A percentile compares a stretch with the other conserved stretches of the same genome.
phyloP scores from a whole-genome alignment of 441 rosid species.

The Syzygium syzygioides region DNA sequence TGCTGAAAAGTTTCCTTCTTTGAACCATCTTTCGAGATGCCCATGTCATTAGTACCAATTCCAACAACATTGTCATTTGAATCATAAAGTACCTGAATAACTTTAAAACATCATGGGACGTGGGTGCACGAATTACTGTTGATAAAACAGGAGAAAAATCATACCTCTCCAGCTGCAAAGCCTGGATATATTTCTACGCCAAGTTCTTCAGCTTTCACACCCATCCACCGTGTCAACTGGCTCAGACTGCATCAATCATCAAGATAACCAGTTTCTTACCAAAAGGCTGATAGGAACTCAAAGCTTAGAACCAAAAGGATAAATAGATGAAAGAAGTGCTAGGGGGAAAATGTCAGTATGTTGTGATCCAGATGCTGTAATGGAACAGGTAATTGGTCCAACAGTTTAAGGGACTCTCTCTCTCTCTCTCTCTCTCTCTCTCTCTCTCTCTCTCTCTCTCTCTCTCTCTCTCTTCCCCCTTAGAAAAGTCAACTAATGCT shows the following conservation, averaged over 20 bases:
- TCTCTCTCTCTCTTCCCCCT: neutral
- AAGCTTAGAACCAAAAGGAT: neutral
- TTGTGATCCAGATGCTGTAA: neutral
- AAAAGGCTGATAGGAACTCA: neutral
- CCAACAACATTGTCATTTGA: slow-evolving; percentile 62
- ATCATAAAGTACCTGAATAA: slow-evolving; percentile 65
- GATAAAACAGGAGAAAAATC: slow-evolving; percentile 4
- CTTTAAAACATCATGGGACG: neutral
- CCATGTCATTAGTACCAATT: slow-evolving; percentile 92
- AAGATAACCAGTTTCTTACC: neutral
- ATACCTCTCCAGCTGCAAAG: slow-evolving; percentile 91
- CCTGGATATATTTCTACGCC: slow-evolving; percentile 98
- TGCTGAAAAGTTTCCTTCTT: slow-evolving; percentile 79
- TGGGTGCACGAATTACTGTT: neutral
- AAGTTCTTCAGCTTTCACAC: slow-evolving; percentile 85
- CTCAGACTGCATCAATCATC: slow-evolving; percentile 52
- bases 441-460: no score
- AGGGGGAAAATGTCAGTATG: neutral
- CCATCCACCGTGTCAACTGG: slow-evolving; percentile 87
- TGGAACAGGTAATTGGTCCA: neutral
- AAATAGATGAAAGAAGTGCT: neutral
- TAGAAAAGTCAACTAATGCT: neutral
- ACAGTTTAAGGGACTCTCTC: neutral
- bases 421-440: neutral
- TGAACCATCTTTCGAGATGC: slow-evolving; percentile 86